These are phyloP conservation scores for Ophiostoma quercus DNA, from an alignment of 2,329 filamentous ascomycete species.

Conservation along the genomic window DNA sequence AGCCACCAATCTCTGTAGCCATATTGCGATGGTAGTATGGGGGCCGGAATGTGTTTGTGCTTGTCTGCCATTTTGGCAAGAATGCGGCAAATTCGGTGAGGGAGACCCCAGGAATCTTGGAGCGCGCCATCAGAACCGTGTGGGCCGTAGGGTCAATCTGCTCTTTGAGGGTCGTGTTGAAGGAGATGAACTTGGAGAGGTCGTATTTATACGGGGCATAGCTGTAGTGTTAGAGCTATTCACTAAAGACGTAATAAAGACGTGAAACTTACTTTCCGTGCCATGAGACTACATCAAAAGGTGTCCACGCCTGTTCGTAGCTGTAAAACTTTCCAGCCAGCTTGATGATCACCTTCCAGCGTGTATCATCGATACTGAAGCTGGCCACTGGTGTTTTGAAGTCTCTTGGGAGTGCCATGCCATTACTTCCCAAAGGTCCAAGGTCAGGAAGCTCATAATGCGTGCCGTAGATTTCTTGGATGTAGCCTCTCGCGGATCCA, in stretches of 20 bases:
- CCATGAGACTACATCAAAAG: slow-evolving; percentile 51
- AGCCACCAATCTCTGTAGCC: slow-evolving; percentile 52
- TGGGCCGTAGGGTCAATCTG: slow-evolving; percentile 63
- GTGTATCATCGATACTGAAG: slow-evolving; percentile 50
- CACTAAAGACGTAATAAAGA: too few relatives aligned
- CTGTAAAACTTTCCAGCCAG: slow-evolving; percentile 57
- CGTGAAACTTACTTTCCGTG: slow-evolving; percentile 32
- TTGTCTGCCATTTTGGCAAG: slow-evolving; percentile 59
- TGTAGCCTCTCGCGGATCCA: slow-evolving; percentile 46
- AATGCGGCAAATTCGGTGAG: slow-evolving; percentile 63
- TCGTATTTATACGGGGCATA: slow-evolving; percentile 58
- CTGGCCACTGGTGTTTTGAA: slow-evolving; percentile 58
- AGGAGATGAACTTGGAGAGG: slow-evolving; percentile 51
- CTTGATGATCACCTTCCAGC: slow-evolving; percentile 51
- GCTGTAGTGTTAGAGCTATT: slow-evolving; percentile 33
- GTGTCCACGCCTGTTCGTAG: slow-evolving; percentile 58
- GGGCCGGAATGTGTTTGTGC: slow-evolving; percentile 56
- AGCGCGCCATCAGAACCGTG: slow-evolving; percentile 57
- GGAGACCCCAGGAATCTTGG: slow-evolving; percentile 28
- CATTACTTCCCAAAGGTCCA: slow-evolving; percentile 61
- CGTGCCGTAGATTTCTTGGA: slow-evolving; percentile 60
- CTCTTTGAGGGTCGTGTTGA: slow-evolving; percentile 42
- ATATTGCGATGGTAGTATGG: slow-evolving; percentile 62
- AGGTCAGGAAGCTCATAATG: slow-evolving; percentile 63
- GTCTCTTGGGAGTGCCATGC: slow-evolving; percentile 60